phyloP scores from a whole-genome alignment of 1,284 basidiomycete species.

The Irpex rosettiformis region DNA sequence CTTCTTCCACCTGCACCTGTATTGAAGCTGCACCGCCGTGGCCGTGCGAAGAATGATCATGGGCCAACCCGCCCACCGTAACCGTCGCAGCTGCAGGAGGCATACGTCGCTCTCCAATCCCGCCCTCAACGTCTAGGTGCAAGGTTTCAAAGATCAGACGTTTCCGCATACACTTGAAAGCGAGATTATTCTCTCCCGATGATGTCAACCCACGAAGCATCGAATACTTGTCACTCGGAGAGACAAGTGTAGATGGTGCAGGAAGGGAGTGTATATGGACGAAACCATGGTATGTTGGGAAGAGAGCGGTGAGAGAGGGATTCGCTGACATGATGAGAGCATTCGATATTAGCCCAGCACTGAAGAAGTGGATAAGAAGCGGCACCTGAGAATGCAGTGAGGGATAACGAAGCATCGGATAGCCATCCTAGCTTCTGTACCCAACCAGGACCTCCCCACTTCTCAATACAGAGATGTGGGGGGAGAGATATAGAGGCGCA shows the following conservation, averaged over 20 bases:
- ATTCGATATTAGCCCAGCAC: background rate
- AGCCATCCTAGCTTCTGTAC: constrained; percentile 76
- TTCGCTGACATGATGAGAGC: constrained; percentile 45
- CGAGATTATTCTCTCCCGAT: constrained; percentile 86
- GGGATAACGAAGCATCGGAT: constrained; percentile 70
- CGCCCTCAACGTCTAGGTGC: constrained; percentile 91
- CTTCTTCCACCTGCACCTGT: constrained; percentile 26
- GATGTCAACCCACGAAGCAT: constrained; percentile 69
- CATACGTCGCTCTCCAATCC: constrained; percentile 82
- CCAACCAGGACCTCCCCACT: constrained; percentile 65
- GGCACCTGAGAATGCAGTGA: constrained; percentile 80
- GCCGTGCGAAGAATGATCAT: constrained; percentile 9
- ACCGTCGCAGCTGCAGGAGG: constrained; percentile 38
- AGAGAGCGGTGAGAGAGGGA: constrained; percentile 60
- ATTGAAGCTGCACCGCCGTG: constrained; percentile 19
- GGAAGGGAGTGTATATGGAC: constrained; percentile 76
- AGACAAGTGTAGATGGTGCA: constrained; percentile 59
- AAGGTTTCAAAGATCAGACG: constrained; percentile 88
- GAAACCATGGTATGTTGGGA: constrained; percentile 83
- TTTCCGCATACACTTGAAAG: constrained; percentile 90
- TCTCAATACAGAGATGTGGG: constrained; percentile 51
- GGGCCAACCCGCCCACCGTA: constrained; percentile 21
- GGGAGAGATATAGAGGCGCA: constrained; percentile 72
- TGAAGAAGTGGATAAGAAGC: constrained; percentile 15
- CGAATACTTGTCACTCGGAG: constrained; percentile 76